A percentile compares a stretch with the other conserved stretches of the same genome.
Conservation (phyloP, 2,329 filamentous ascomycete genomes). For the Nemania serpens region DNA sequence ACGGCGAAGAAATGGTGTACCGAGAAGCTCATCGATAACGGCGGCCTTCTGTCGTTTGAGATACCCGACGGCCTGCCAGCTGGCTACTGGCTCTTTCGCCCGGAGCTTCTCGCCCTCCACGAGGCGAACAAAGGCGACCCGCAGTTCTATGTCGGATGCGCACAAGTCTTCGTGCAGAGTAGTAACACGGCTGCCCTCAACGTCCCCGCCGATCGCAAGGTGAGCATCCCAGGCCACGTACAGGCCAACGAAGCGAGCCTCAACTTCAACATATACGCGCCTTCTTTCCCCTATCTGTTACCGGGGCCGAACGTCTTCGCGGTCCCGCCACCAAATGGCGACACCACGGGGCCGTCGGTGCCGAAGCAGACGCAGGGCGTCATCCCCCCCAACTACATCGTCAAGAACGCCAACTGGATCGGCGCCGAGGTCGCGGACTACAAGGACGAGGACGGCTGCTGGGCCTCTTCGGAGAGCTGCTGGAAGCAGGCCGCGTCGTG, state of each 20-base stretch:
- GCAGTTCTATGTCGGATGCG: conserved; percentile 76
- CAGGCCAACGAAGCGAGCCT: conserved; percentile 58
- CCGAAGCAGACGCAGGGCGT: conserved; percentile 46
- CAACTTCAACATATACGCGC: conserved; percentile 67
- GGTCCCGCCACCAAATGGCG: conserved; percentile 38
- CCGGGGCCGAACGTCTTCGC: conserved; percentile 62
- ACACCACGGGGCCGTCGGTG: background rate
- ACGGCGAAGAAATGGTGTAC: conserved; percentile 67
- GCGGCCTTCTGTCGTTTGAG: conserved; percentile 65
- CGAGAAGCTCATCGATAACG: conserved; percentile 67
- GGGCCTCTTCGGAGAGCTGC: conserved; percentile 59
- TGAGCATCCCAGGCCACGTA: conserved; percentile 71
- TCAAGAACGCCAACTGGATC: conserved; percentile 76
- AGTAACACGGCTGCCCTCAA: conserved; percentile 51
- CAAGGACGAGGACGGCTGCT: conserved; percentile 61
- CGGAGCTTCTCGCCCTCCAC: conserved; percentile 73
- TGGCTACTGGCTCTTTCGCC: conserved; percentile 73
- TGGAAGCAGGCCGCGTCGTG: conserved; percentile 65
- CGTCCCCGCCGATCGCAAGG: conserved; percentile 54
- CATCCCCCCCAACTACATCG: conserved; percentile 60
- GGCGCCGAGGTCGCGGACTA: conserved; percentile 64
- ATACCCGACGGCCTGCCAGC: conserved; percentile 65
- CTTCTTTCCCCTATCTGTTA: conserved; percentile 59
- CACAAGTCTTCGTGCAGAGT: conserved; percentile 67
- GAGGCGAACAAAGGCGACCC: conserved; percentile 62